A percentile compares a stretch with the other conserved stretches of the same genome.
phyloP scores from a whole-genome alignment of 139 green algal species.

The Coelastrella sp. region DNA sequence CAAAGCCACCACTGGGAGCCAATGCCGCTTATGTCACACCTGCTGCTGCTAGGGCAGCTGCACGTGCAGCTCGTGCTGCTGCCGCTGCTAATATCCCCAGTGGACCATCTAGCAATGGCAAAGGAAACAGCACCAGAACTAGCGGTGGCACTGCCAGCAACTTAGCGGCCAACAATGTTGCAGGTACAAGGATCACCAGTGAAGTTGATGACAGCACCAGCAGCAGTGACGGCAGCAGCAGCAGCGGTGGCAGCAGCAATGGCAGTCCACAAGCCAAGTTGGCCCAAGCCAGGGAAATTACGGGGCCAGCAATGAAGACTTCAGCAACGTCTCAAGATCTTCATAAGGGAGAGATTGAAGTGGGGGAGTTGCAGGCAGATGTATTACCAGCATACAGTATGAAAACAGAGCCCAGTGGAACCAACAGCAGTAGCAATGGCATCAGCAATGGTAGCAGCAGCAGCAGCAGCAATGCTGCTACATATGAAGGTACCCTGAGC shows the following conservation, averaged over 20 bases:
- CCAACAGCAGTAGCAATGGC: slow-evolving; percentile 1
- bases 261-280: too few species aligned
- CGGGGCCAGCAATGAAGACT: too few species aligned
- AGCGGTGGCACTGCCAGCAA: not conserved
- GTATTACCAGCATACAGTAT: too few species aligned
- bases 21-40: not conserved
- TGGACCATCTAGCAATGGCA: not conserved
- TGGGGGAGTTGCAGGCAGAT: too few species aligned
- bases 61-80: not conserved
- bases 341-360: too few species aligned
- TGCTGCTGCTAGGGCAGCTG: slow-evolving; percentile 1
- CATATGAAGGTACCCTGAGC: too few species aligned
- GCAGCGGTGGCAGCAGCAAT: slow-evolving; percentile 16
- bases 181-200: not conserved
- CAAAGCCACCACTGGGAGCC: too few species aligned
- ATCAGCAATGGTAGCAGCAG: not conserved
- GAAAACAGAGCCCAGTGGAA: too few species aligned
- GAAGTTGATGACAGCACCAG: not conserved
- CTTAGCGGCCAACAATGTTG: not conserved
- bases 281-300: too few species aligned
- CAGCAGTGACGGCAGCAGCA: not conserved
- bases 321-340: too few species aligned
- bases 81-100: not conserved
- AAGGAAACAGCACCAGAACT: not conserved
- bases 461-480: not conserved